phyloP scores from a whole-genome alignment of 139 green algal species.

The Chlorella ohadii region DNA sequence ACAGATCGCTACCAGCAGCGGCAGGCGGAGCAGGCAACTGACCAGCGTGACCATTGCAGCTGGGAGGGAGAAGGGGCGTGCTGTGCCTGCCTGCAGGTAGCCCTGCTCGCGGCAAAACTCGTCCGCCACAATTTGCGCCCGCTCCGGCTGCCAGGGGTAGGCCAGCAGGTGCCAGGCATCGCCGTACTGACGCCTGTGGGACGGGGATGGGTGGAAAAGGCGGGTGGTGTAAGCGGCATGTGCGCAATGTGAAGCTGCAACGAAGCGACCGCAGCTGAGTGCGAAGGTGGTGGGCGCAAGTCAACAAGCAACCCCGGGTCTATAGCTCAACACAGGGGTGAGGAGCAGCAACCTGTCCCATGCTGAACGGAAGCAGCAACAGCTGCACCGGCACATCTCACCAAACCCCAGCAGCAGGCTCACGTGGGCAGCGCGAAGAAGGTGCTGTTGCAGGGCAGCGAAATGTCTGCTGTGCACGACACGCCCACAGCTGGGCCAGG shows the following conservation, averaged over 20 bases:
- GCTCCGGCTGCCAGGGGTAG: slow-evolving; percentile 20
- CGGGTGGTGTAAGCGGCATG: no score
- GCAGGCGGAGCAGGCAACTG: no score
- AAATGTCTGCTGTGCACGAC: background rate
- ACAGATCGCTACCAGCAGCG: no score
- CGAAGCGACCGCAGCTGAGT: no score
- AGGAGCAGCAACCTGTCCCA: no score
- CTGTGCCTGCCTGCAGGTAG: background rate
- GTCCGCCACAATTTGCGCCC: background rate
- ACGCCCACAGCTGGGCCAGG: background rate
- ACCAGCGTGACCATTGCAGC: background rate
- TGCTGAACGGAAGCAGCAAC: no score
- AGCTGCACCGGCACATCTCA: background rate
- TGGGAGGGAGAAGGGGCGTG: background rate
- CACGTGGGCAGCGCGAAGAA: slow-evolving; percentile 15
- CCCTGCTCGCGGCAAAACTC: background rate
- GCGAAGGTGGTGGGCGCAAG: no score
- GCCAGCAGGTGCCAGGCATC: background rate
- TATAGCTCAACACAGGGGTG: no score
- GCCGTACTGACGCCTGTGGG: background rate
- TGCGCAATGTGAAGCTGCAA: no score
- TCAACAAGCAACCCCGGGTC: no score
- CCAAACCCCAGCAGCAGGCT: background rate
- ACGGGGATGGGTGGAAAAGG: no score
- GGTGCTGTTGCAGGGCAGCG: slow-evolving; percentile 10